phyloP scores from a whole-genome alignment of 2,329 filamentous ascomycete species.

The Biscogniauxia marginata region DNA sequence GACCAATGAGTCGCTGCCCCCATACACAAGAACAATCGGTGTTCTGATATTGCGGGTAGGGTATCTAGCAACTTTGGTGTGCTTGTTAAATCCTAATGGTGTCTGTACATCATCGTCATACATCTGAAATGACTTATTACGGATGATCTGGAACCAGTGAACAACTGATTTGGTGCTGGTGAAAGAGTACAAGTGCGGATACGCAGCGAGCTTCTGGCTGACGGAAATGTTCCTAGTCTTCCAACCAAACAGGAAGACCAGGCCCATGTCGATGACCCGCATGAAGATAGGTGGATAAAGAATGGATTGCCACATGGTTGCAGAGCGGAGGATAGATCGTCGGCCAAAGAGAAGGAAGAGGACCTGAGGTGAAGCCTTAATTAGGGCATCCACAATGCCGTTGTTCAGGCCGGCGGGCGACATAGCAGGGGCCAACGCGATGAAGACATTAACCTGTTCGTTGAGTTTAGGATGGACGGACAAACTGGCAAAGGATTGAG shows the following conservation, averaged over 20 bases:
- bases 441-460: constrained; percentile 91
- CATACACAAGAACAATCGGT: constrained; percentile 89
- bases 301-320: constrained; percentile 96
- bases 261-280: constrained; percentile 76
- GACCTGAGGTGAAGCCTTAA: constrained; percentile 90
- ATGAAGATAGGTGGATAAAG: constrained; percentile 94
- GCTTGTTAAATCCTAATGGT: constrained; percentile 73
- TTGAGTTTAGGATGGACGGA: constrained; percentile 92
- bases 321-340: constrained; percentile 84
- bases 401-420: constrained; percentile 87
- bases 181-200: constrained; percentile 94
- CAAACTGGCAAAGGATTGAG: constrained; percentile 91
- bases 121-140: constrained; percentile 96
- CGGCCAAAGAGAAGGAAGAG: constrained; percentile 91
- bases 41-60: constrained; percentile 97
- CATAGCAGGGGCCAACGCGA: constrained; percentile 95
- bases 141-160: constrained; percentile 99
- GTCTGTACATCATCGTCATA: constrained; percentile 92
- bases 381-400: constrained; percentile 85
- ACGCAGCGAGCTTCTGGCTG: constrained; percentile 90
- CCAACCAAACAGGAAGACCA: constrained; percentile 89
- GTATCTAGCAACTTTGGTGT: constrained; percentile 95
- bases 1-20: constrained; percentile 88
- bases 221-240: constrained; percentile 76
- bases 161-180: constrained; percentile 96